Evolutionary conservation across 768 basidiomycete genomes (phyloP).

Genomic region (Tricholoma flavovirens): DNA sequence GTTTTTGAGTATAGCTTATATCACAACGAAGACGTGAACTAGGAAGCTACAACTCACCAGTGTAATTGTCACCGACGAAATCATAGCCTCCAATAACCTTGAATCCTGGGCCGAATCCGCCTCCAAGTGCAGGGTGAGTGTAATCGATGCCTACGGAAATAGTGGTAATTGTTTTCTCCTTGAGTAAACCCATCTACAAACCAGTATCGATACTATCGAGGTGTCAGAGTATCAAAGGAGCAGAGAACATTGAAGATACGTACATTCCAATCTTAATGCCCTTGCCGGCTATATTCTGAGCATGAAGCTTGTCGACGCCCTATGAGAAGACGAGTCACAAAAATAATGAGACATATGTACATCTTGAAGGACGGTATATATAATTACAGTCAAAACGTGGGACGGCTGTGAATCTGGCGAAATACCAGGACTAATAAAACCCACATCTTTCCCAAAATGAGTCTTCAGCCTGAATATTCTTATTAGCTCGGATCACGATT

Average conservation of each 20-base stretch:
- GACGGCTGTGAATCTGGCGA: constrained; percentile 45
- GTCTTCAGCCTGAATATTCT: constrained; percentile 37
- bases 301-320: constrained; percentile 64
- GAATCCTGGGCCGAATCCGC: constrained; percentile 46
- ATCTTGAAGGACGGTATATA: background rate
- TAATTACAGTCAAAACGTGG: constrained; percentile 48
- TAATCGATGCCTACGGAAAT: constrained; percentile 40
- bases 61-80: constrained; percentile 51
- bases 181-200: constrained; percentile 14
- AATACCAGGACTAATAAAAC: constrained; percentile 25
- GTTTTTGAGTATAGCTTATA: background rate
- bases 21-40: no score
- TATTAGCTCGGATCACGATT: background rate
- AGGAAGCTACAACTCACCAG: constrained; percentile 24
- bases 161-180: background rate
- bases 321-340: constrained; percentile 18
- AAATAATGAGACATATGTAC: background rate
- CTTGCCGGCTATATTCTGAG: constrained; percentile 52
- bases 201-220: constrained; percentile 44
- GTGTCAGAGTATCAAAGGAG: background rate
- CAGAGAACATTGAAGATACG: constrained; percentile 13
- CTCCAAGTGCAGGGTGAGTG: constrained; percentile 50
- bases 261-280: constrained; percentile 67
- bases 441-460: constrained; percentile 34
- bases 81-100: constrained; percentile 51